Evolutionary conservation across 768 basidiomycete genomes (phyloP).

Genomic region (Xerocomellus amylosporus): DNA sequence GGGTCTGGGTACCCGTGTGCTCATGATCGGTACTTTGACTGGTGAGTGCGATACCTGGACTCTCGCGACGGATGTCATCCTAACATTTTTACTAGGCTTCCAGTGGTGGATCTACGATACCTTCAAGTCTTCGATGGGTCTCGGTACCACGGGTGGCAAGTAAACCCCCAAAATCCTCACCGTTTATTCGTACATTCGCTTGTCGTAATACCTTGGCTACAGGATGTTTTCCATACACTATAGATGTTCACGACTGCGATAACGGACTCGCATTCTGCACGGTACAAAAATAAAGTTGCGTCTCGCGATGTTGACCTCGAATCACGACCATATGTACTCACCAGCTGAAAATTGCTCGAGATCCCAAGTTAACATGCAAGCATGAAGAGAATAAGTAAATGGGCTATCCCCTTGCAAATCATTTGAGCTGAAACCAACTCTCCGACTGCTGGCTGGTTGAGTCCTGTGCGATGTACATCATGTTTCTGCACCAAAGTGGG

Average conservation of each 20-base stretch:
- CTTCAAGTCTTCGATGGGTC: constrained; percentile 80
- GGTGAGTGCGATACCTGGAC: constrained; percentile 25
- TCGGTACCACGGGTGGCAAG: constrained; percentile 88
- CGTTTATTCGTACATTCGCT: not conserved
- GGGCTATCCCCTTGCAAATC: no score
- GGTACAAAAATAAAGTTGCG: no score
- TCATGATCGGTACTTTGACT: constrained; percentile 73
- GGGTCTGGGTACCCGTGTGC: constrained; percentile 82
- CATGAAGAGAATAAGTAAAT: no score
- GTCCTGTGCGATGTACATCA: no score
- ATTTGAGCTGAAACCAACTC: no score
- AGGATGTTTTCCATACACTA: not conserved
- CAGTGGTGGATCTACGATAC: constrained; percentile 94
- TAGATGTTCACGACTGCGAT: not conserved
- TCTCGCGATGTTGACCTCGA: no score
- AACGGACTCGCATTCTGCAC: not conserved
- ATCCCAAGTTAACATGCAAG: no score
- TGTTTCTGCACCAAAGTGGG: no score
- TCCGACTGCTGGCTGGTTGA: no score
- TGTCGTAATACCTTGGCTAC: not conserved
- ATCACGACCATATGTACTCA: no score
- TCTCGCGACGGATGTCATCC: not conserved
- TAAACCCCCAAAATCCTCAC: constrained; percentile 35
- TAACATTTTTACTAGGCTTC: constrained; percentile 51
- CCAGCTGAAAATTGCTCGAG: no score